phyloP scores from a whole-genome alignment of 192 early-diverging fungal species.

The Coemansia sp. region DNA sequence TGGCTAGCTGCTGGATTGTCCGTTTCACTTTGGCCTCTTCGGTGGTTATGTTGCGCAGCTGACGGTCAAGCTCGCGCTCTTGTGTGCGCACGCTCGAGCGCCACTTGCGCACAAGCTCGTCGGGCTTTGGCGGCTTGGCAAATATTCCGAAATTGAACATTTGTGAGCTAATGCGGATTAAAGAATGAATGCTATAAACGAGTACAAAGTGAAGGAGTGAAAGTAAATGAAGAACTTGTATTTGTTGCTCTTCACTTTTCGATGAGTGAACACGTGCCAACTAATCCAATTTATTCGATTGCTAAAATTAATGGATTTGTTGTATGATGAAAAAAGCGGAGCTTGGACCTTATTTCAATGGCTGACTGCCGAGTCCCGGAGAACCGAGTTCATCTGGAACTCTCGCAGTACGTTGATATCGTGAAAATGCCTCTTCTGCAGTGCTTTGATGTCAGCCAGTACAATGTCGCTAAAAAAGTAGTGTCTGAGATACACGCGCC shows the following conservation, averaged over 20 bases:
- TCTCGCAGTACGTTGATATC: slow-evolving; percentile 40
- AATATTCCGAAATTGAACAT: slow-evolving; percentile 21
- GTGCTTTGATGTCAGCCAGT: slow-evolving; percentile 32
- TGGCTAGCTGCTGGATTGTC: slow-evolving; percentile 80
- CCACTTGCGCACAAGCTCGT: slow-evolving; percentile 88
- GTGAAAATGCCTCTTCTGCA: slow-evolving; percentile 42
- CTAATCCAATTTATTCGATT: too few relatives aligned
- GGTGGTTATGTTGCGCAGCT: slow-evolving; percentile 70
- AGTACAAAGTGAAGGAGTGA: too few relatives aligned
- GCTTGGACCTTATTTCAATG: too few relatives aligned
- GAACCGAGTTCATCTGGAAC: slow-evolving; percentile 28
- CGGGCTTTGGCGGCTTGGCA: slow-evolving; percentile 43
- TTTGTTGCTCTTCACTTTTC: too few relatives aligned
- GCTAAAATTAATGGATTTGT: too few relatives aligned
- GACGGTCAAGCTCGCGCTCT: slow-evolving; percentile 83
- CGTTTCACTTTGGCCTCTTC: slow-evolving; percentile 83
- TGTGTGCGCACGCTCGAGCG: slow-evolving; percentile 74
- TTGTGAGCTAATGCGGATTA: neutral
- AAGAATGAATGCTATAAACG: neutral
- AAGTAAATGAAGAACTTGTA: too few relatives aligned
- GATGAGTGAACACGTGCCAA: too few relatives aligned
- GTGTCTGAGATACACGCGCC: slow-evolving; percentile 56
- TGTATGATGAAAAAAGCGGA: too few relatives aligned
- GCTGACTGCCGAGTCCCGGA: slow-evolving; percentile 2
- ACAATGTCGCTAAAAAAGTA: slow-evolving; percentile 54